Evolutionary conservation across 2,329 filamentous ascomycete genomes (phyloP), one percentile per base, ranked within the genome.

Genomic region (Gyromitra esculenta): DNA sequence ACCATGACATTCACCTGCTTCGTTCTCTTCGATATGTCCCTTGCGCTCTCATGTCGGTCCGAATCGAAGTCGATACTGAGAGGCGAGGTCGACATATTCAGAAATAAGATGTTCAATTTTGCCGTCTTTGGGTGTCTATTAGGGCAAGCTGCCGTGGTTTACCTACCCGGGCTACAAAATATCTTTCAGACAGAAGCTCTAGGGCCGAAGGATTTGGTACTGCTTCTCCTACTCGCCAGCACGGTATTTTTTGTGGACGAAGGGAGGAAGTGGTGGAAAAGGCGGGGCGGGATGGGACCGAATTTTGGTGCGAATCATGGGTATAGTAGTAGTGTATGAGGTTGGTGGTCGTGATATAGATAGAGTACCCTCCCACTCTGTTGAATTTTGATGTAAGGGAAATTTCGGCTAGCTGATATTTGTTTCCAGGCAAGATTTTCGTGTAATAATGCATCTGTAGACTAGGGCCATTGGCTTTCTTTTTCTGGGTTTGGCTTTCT

Each of bases 1-100:
- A 99, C 96, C 79, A 97, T 99, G 92, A 98, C 96, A 0, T 99
- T 99, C 83, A 99, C 96, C 5, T 97, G 94, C 84, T 99, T 99
- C 82, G 96, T 99, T 59, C 89, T 99, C 69, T 99, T 98, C 84
- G 96, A 99, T 86, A 99, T 99, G 96, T 97, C 98, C 87, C 98
- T 99, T 84, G 96, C 96, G 1, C 87, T 99, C 25, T 91, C 93
- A 15, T 99, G 96, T 84, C 92, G 96, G 62, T 96, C 92, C 6
- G 94, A 97, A 82, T 90, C 89, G 78, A 98, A 98, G 83, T 96
- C 92, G 9, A 87, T 99, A 4, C 88, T 99, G 2, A 88, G 91
- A 35, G 95, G 96, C 52, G 94, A 99, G 82, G 87, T 97, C 65
- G 89, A 91, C 7, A 83, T 97, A 11, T 92, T 96, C 73, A 90